A percentile compares a stretch with the other conserved stretches of the same genome.
phyloP scores from a whole-genome alignment of 148 eudicot species.

The Cornus suecica region DNA sequence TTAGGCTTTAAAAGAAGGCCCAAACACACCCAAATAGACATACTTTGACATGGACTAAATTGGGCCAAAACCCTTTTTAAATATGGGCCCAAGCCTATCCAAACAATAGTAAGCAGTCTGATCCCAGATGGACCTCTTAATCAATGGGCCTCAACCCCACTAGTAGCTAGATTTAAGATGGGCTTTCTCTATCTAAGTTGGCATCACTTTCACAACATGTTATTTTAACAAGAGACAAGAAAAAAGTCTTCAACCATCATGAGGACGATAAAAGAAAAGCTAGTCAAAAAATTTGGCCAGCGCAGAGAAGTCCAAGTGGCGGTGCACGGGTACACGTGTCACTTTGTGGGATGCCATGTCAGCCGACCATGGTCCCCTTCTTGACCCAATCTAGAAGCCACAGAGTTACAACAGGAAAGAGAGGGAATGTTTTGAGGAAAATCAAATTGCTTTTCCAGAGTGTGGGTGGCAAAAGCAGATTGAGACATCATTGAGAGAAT shows the following conservation, averaged over 20 bases:
- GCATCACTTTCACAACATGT: not conserved
- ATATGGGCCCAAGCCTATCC: no score
- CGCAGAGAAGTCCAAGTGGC: not conserved
- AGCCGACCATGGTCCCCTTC: constrained; percentile 3
- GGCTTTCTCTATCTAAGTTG: no score
- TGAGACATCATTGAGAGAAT: not conserved
- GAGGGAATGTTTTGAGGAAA: not conserved
- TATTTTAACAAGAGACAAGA: not conserved
- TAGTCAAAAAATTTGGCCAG: not conserved
- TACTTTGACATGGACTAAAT: no score
- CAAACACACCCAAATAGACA: no score
- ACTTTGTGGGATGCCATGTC: not conserved
- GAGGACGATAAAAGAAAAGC: not conserved
- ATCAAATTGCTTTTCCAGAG: not conserved
- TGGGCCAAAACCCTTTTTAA: no score
- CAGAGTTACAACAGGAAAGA: not conserved
- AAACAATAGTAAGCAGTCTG: no score
- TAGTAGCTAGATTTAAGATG: no score
- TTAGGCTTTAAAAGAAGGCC: no score
- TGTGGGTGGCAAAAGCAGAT: constrained; percentile 18
- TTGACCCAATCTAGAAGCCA: constrained; percentile 11
- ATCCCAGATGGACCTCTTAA: no score
- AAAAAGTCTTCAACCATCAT: not conserved
- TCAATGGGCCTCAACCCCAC: no score
- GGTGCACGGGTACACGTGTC: not conserved